Conservation (phyloP, 805 yeast species). For the Ogataea angusta region DNA sequence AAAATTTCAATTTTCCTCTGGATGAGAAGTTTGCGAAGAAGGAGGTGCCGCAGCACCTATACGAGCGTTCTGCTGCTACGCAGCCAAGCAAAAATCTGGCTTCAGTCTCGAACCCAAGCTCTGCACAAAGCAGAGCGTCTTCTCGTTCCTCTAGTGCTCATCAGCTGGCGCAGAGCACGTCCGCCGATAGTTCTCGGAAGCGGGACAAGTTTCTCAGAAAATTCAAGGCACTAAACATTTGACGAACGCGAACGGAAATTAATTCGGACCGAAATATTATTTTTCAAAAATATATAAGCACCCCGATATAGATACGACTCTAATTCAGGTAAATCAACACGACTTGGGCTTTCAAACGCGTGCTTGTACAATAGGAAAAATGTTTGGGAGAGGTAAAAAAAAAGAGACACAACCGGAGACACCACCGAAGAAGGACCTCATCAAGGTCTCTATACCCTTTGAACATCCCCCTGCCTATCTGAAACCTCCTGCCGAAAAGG, state of each 20-base stretch:
- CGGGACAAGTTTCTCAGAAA: slow-evolving; percentile 24
- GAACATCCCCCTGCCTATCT: slow-evolving; percentile 48
- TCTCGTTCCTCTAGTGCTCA: slow-evolving; percentile 4
- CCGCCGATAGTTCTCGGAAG: slow-evolving; percentile 15
- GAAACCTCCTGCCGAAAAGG: slow-evolving; percentile 45
- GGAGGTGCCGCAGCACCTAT: slow-evolving; percentile 22
- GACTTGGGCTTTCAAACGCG: not conserved
- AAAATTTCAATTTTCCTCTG: slow-evolving; percentile 25
- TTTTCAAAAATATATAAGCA: not conserved
- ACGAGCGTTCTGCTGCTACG: slow-evolving; percentile 19
- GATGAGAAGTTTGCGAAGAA: slow-evolving; percentile 18
- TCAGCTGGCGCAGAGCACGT: slow-evolving; percentile 5
- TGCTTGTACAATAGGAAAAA: not conserved
- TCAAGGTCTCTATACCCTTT: slow-evolving; percentile 47
- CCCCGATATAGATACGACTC: not conserved
- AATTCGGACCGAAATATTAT: slow-evolving; percentile 5
- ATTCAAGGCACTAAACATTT: slow-evolving; percentile 24
- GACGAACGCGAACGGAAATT: slow-evolving; percentile 5
- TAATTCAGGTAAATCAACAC: not conserved
- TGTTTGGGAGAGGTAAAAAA: slow-evolving; percentile 29
- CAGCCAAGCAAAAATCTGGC: not conserved
- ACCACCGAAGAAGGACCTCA: slow-evolving; percentile 13
- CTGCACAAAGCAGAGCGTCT: slow-evolving; percentile 6
- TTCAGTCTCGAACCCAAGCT: slow-evolving; percentile 6
- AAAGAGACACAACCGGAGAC: slow-evolving; percentile 11